These are phyloP conservation scores for Zasmidium citrigriseum DNA, from an alignment of 2,329 filamentous ascomycete genomes.

Conservation along the genomic window DNA sequence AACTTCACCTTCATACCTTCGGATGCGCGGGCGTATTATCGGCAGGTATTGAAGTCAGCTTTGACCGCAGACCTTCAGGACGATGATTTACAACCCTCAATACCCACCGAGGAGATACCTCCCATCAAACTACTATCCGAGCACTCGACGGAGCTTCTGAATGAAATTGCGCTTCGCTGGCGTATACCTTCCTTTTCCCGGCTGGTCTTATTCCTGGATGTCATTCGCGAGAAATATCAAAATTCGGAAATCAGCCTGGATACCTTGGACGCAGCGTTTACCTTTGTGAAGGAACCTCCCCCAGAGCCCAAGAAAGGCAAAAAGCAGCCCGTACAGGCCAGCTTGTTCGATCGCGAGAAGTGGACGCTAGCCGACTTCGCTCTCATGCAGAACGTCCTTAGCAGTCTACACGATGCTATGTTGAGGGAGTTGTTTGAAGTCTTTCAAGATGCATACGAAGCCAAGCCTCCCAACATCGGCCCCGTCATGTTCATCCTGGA, in stretches of 20 bases:
- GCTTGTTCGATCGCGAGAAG: constrained; percentile 54
- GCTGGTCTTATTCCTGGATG: constrained; percentile 79
- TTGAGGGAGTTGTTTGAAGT: constrained; percentile 84
- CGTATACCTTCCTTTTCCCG: constrained; percentile 81
- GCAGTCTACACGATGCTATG: constrained; percentile 75
- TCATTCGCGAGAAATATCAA: constrained; percentile 79
- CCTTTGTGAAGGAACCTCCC: constrained; percentile 71
- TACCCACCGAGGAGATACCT: constrained; percentile 49
- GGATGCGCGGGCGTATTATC: constrained; percentile 80
- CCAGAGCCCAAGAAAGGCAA: constrained; percentile 54
- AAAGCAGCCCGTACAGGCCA: constrained; percentile 40
- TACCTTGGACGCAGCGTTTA: constrained; percentile 80
- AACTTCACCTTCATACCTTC: constrained; percentile 85
- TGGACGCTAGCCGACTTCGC: constrained; percentile 54
- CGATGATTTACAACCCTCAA: constrained; percentile 52
- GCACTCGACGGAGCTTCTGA: constrained; percentile 77
- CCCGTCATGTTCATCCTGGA: constrained; percentile 79
- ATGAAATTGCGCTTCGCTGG: constrained; percentile 85
- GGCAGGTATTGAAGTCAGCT: constrained; percentile 76
- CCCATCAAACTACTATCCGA: constrained; percentile 65
- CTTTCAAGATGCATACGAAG: constrained; percentile 85
- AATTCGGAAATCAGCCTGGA: constrained; percentile 80
- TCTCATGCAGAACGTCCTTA: constrained; percentile 73
- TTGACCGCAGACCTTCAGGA: constrained; percentile 64
- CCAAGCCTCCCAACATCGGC: constrained; percentile 80